A percentile compares a stretch with the other conserved stretches of the same genome.
Conservation (phyloP, 345 rosid genomes). For the Clarkia xantiana region DNA sequence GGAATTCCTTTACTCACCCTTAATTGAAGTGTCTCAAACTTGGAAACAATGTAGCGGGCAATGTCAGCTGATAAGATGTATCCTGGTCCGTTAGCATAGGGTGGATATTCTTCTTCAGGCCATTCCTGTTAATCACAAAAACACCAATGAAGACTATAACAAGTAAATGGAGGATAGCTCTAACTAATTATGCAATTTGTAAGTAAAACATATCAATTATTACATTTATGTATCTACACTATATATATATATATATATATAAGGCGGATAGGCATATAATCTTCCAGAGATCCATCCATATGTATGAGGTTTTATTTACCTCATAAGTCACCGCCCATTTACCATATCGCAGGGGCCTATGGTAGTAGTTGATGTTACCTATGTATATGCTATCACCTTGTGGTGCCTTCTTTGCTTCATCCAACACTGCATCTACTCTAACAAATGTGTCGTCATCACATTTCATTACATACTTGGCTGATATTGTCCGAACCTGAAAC, state of each 20-base stretch:
- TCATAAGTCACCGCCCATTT: constrained; percentile 98
- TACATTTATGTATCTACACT: no score
- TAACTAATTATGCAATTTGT: no score
- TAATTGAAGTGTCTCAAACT: constrained; percentile 66
- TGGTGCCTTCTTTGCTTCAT: constrained; percentile 51
- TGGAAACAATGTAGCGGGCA: constrained; percentile 48
- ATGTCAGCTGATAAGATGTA: constrained; percentile 73
- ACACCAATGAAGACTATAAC: constrained; percentile 6
- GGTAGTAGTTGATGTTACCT: constrained; percentile 83
- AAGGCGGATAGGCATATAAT: background rate
- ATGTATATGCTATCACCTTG: constrained; percentile 54
- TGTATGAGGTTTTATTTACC: constrained; percentile 30
- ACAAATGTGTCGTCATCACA: constrained; percentile 91
- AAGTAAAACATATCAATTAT: no score
- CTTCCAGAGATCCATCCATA: no score
- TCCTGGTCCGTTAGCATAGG: constrained; percentile 93
- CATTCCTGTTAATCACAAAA: constrained; percentile 54
- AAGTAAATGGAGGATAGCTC: background rate
- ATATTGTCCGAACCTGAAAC: constrained; percentile 41
- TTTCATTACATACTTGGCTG: constrained; percentile 73
- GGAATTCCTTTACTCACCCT: no score
- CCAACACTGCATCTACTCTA: constrained; percentile 55
- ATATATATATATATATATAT: no score
- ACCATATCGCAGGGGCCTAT: constrained; percentile 73
- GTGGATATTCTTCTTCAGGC: constrained; percentile 95